Base-by-base conservation (phyloP, 2,329 filamentous ascomycete species). In the Periconia sp. region DNA sequence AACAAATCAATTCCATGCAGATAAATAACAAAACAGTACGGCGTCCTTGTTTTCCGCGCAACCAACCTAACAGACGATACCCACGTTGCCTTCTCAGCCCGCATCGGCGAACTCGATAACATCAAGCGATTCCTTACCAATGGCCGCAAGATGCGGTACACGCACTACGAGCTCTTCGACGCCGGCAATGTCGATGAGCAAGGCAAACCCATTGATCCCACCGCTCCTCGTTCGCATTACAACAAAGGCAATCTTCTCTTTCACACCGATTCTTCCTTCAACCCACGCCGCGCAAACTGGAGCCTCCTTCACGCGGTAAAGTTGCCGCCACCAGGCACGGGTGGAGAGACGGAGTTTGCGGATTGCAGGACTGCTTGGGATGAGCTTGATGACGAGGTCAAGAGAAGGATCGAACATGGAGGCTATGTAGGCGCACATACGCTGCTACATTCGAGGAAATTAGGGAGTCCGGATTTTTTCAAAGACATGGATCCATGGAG, bases 31-130 rank as follows among this genome's bases (percentile, higher is more conserved):
- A 17, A 17, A 20, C 41, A 59, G 80, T 82, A 84, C 57, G 82
- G 81, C 19, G 77, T 83, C 18, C 70, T 76, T 37, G 77, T 83
- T 18, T 79, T 84, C 63, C 80, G 81, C 40, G 63, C 75, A 14
- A 82, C 82, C 1, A 71, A 72, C 14, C 71, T 85, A 10, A 73
- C 77, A 51, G 82, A 85, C 62, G 74, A 73, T 7, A 55, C 69
- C 1, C 83, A 86, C 59, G 75, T 85, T 35, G 69, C 70, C 6
- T 82, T 85, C 63, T 77, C 79, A 15, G 59, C 62, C 2, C 73
- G 71, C 1, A 79, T 85, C 54, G 84, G 82, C 18, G 79, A 82
- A 19, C 76, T 85, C 0, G 82, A 85, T 67, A 79, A 84, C 61
- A 76, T 83, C 31, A 76, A 69, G 17, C 80, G 78, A 1, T 84